A percentile compares a stretch with the other conserved stretches of the same genome.
These are phyloP conservation scores for Ophiocordyceps unilateralis DNA, from an alignment of 2,329 filamentous ascomycete species.

Conservation along the genomic window DNA sequence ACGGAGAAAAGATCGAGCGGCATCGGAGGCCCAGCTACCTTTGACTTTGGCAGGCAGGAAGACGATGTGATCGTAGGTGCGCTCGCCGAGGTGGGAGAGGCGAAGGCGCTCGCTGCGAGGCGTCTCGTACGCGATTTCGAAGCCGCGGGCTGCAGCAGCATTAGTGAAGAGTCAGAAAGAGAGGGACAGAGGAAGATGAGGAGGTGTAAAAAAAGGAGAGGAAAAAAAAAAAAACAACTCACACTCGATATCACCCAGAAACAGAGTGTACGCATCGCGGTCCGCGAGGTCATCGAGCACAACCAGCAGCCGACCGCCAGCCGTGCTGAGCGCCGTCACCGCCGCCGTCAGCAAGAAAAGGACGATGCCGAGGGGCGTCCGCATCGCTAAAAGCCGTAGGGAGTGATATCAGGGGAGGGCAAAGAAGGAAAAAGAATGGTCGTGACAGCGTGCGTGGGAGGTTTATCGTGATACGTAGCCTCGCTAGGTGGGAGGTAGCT, in stretches of 20 bases:
- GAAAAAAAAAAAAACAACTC: constrained; percentile 10
- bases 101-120: constrained; percentile 63
- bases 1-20: constrained; percentile 1
- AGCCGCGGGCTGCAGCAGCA: constrained; percentile 54
- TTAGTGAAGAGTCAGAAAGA: background rate
- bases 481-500: too few relatives aligned
- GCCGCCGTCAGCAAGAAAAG: constrained; percentile 48
- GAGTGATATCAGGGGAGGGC: too few relatives aligned
- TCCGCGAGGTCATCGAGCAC: constrained; percentile 70
- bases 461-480: constrained; percentile 2
- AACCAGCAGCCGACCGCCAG: constrained; percentile 67
- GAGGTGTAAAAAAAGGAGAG: too few relatives aligned
- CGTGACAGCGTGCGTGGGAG: background rate
- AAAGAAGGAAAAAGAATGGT: background rate
- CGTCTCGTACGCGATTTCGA: constrained; percentile 62
- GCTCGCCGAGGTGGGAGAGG: constrained; percentile 74
- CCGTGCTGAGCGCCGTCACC: constrained; percentile 60
- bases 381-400: constrained; percentile 34
- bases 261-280: constrained; percentile 67
- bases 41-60: constrained; percentile 83
- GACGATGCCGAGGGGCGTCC: constrained; percentile 55
- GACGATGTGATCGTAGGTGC: constrained; percentile 78
- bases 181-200: too few relatives aligned
- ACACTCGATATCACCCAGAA: constrained; percentile 59
- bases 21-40: constrained; percentile 29